Conservation (phyloP, 768 basidiomycete genomes). For the Pleurotus sapidus region DNA sequence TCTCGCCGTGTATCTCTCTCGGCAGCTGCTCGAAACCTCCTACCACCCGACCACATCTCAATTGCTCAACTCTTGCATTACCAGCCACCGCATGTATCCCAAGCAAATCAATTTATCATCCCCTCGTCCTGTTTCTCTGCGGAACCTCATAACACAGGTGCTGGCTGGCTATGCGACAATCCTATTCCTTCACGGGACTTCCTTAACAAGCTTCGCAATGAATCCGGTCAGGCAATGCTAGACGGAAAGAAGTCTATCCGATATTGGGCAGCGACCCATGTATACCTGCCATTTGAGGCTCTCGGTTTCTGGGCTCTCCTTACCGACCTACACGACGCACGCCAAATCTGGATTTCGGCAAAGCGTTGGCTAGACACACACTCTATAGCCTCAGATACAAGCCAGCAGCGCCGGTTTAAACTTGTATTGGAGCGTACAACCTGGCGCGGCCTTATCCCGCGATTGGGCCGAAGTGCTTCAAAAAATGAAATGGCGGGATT, state of each 20-base stretch:
- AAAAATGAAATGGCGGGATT: neutral
- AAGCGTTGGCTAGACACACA: neutral
- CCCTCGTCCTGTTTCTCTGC: neutral
- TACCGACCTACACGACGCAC: neutral
- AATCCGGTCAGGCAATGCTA: neutral
- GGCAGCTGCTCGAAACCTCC: neutral
- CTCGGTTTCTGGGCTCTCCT: slow-evolving; percentile 6
- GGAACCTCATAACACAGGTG: neutral
- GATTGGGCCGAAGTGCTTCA: neutral
- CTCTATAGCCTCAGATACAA: neutral
- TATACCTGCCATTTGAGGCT: slow-evolving; percentile 2
- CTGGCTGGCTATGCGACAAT: neutral
- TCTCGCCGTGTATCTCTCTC: neutral
- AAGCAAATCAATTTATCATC: neutral
- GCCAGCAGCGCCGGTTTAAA: neutral
- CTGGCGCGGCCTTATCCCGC: neutral
- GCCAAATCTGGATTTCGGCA: neutral
- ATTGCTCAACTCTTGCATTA: neutral
- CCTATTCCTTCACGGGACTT: neutral
- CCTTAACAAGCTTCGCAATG: neutral
- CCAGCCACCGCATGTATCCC: neutral
- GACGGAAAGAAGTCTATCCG: slow-evolving; percentile 8
- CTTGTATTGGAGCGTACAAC: neutral
- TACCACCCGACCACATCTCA: neutral
- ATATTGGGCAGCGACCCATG: neutral